These are phyloP conservation scores for Krasilnikovozyma curviuscula DNA, from an alignment of 768 basidiomycete species.

Conservation along the genomic window DNA sequence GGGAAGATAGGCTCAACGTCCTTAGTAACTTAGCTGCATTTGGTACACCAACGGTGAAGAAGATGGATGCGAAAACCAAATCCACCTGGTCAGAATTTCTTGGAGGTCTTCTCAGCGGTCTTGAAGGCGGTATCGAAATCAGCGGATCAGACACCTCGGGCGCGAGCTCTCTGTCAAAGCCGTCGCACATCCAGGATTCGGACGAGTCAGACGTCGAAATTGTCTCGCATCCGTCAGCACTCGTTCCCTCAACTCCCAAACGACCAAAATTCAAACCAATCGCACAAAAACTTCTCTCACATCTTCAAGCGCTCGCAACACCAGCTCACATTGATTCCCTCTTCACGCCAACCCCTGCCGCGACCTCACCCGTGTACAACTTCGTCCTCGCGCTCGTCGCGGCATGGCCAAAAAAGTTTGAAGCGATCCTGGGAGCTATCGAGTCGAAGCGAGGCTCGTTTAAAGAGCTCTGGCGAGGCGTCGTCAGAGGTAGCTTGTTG, in stretches of 20 bases:
- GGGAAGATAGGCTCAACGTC: constrained; percentile 15
- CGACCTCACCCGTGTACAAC: constrained; percentile 30
- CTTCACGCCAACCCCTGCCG: constrained; percentile 25
- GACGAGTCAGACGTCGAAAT: constrained; percentile 7
- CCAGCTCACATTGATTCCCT: constrained; percentile 28
- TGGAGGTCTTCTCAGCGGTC: constrained; percentile 37
- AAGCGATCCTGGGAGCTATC: constrained; percentile 38
- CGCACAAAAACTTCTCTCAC: constrained; percentile 34
- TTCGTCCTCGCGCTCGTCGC: constrained; percentile 41
- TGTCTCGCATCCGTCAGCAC: constrained; percentile 29
- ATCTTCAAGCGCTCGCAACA: constrained; percentile 40
- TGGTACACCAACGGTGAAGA: constrained; percentile 39
- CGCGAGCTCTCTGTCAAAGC: too few species aligned
- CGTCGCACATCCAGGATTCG: too few species aligned
- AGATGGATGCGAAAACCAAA: not conserved
- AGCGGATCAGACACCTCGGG: not conserved
- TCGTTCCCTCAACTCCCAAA: constrained; percentile 35
- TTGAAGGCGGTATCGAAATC: constrained; percentile 29
- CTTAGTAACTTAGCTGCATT: constrained; percentile 35
- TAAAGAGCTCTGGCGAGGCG: constrained; percentile 51
- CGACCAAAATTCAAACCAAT: constrained; percentile 21
- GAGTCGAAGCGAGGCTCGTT: constrained; percentile 45
- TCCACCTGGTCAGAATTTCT: constrained; percentile 27
- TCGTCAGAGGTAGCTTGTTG: constrained; percentile 22
- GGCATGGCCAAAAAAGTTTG: constrained; percentile 42